Evolutionary conservation across 257 asterid species (phyloP), one percentile per base, ranked within the genome.

Genomic region (Nicotiana attenuata): DNA sequence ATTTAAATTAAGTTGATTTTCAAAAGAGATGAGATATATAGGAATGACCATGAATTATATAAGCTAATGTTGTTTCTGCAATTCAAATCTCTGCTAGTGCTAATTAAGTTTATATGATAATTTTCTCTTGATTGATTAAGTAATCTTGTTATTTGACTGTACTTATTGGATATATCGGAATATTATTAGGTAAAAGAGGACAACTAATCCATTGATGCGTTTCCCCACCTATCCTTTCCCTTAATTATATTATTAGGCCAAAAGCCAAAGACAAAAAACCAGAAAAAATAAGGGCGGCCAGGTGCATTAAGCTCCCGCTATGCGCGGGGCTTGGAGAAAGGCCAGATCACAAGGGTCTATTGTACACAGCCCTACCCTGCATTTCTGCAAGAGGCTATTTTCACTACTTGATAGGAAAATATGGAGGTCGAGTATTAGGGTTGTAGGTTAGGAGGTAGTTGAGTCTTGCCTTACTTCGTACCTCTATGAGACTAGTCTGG

Each of bases 341-440:
- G 11, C 1, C 0, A 0, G 50, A 41, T 3, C 0, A 41, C 3
- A 41, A 41, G 0, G 11, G 11, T 41, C 3, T 38, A 38, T 38
- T 7, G 0, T 7, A 0, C 0, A 2, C 11, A 41, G 0, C 0
- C 0, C 1, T 41, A 8, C 0, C 11, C 0, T 41, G 11, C 0
- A 41, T 41, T 8, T 41, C 2, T 38, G 3, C 47, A 38, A 41
- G 11, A 8, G 3, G 3, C 0, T 2, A 0, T 41, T 2, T 41
- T 0, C 50, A 41, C 1, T 1, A 8, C 2, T 35, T 35, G 9
- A 6, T n/a, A n/a, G n/a, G n/a, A n/a, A n/a, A n/a, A n/a, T n/a
- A n/a, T n/a, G n/a, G n/a, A n/a, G n/a, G n/a, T n/a, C n/a, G n/a
- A n/a, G n/a, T n/a, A n/a, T n/a, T n/a, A n/a, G n/a, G n/a, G n/a